Evolutionary conservation across 352 stramenopile species (phyloP), one percentile per base, ranked within the genome.

Genomic region (Phytophthora parvispora): DNA sequence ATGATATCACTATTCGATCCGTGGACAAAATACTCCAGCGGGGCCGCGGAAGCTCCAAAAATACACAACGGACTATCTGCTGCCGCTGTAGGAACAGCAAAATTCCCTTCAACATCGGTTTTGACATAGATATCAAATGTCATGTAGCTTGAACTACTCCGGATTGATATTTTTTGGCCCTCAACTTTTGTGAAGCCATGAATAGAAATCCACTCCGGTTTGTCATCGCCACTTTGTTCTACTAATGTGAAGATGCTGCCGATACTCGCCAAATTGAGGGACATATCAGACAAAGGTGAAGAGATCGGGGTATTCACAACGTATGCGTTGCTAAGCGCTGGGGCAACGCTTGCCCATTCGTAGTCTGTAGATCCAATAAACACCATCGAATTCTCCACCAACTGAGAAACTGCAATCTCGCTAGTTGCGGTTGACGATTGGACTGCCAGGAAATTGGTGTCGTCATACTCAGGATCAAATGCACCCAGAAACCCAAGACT

Each of bases 121-220:
- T 45, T 56, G 16, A 75, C 43, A 43, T 73, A 80, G 16, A 75
- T 27, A 5, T 68, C 67, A 48, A 75, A 80, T 16, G 22, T 62
- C 12, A 70, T 66, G 9, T 67, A 57, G 71, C 63, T 77, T 25
- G 67, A 53, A 58, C 67, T 77, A 24, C 74, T 77, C 66, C 77
- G 71, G 24, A 71, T 60, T 32, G 65, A 67, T 22, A 72, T 50
- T 0, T 13, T 56, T 60, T 53, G 45, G 9, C 38, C 64, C 31
- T 38, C 25, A 27, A 64, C 0, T 20, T 65, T 77, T 9, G 52
- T 28, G 42, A 77, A 74, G 9, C 5, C 27, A 18, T 59, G 45
- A 13, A 31, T 22, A 13, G 29, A 62, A 42, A 74, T 18, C 69
- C 69, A 77, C 4, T 22, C 55, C 20, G 55, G 60, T 25, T 50